Conservation (phyloP, 1,284 basidiomycete species). For the Microbotryomycetes sp. region DNA sequence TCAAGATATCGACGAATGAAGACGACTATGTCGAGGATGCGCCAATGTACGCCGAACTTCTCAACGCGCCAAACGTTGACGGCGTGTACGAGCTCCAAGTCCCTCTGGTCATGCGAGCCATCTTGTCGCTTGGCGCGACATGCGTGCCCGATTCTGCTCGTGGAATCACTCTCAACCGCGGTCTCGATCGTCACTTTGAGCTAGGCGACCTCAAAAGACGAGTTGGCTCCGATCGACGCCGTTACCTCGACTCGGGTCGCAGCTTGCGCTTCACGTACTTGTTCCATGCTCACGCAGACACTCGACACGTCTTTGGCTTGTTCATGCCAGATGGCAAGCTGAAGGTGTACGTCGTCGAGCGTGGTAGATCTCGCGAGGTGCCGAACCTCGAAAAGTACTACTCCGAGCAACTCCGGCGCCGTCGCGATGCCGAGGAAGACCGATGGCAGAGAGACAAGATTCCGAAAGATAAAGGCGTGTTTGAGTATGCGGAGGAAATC, state of each 20-base stretch:
- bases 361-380: slow-evolving; percentile 75
- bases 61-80: slow-evolving; percentile 90
- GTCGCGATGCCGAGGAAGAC: slow-evolving; percentile 36
- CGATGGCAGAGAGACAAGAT: slow-evolving; percentile 31
- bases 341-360: slow-evolving; percentile 84
- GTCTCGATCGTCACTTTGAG: slow-evolving; percentile 76
- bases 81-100: slow-evolving; percentile 93
- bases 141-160: slow-evolving; percentile 63
- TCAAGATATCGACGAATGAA: slow-evolving; percentile 76
- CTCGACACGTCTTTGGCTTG: slow-evolving; percentile 82
- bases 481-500: slow-evolving; percentile 64
- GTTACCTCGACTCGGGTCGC: slow-evolving; percentile 62
- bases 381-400: slow-evolving; percentile 71
- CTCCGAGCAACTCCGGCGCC: slow-evolving; percentile 50
- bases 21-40: slow-evolving; percentile 74
- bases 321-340: slow-evolving; percentile 67
- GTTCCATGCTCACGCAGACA: slow-evolving; percentile 73
- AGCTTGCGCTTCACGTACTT: slow-evolving; percentile 73
- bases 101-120: slow-evolving; percentile 72
- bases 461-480: slow-evolving; percentile 39
- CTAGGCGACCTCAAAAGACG: slow-evolving; percentile 61
- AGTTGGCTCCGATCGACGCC: slow-evolving; percentile 50
- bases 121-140: slow-evolving; percentile 76
- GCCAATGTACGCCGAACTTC: slow-evolving; percentile 83
- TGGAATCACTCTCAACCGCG: slow-evolving; percentile 67